These are phyloP conservation scores for Leptomonas seymouri DNA, from an alignment of 208 protist species.

Conservation along the genomic window DNA sequence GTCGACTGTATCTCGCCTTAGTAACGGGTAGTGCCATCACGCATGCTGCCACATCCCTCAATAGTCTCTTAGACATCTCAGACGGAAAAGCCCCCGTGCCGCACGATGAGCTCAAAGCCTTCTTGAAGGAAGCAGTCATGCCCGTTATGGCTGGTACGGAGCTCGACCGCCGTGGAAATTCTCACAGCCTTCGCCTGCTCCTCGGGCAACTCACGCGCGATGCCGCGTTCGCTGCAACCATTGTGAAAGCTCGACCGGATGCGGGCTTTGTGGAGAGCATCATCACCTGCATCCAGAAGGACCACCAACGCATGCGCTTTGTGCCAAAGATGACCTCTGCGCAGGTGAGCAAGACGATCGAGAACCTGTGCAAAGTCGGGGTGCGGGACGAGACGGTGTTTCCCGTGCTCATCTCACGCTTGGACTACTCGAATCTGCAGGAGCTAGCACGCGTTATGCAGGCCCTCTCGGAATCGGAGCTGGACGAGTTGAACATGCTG, in stretches of 20 bases:
- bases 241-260: constrained; percentile 54
- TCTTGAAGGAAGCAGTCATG: constrained; percentile 62
- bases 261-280: constrained; percentile 58
- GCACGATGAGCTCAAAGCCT: constrained; percentile 55
- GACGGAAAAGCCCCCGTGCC: constrained; percentile 26
- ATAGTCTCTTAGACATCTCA: constrained; percentile 57
- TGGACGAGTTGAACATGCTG: constrained; percentile 59
- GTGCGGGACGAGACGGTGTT: constrained; percentile 63
- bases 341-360: constrained; percentile 81
- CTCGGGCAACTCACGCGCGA: constrained; percentile 77
- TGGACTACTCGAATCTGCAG: constrained; percentile 66
- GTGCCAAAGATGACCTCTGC: constrained; percentile 73
- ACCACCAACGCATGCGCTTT: constrained; percentile 75
- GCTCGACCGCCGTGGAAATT: constrained; percentile 65
- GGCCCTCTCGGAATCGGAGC: constrained; percentile 52
- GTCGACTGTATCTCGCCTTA: constrained; percentile 8
- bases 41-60: constrained; percentile 49
- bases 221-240: constrained; percentile 67
- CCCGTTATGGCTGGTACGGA: constrained; percentile 67
- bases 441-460: constrained; percentile 79
- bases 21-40: constrained; percentile 33
- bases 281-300: constrained; percentile 66
- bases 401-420: constrained; percentile 47
- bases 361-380: constrained; percentile 58
- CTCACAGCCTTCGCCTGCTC: constrained; percentile 42